Evolutionary conservation across 1,284 basidiomycete genomes (phyloP).

Genomic region (Melampsora larici-populina): DNA sequence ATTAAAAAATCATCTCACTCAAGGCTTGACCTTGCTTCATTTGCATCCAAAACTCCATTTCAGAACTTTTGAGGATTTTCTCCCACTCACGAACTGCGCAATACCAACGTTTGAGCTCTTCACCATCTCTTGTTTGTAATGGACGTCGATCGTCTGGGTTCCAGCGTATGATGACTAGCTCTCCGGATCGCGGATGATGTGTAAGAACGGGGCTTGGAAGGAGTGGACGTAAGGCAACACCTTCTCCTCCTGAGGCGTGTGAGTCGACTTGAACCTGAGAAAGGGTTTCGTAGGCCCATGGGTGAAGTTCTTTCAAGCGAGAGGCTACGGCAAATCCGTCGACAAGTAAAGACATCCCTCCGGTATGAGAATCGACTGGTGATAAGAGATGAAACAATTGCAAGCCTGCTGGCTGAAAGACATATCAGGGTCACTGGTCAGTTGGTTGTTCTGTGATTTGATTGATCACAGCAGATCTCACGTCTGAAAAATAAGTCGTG

Average conservation of each 20-base stretch:
- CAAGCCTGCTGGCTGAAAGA: constrained; percentile 74
- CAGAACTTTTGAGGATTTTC: constrained; percentile 67
- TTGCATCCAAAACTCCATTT: constrained; percentile 88
- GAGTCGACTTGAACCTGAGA: constrained; percentile 65
- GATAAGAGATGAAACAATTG: constrained; percentile 92
- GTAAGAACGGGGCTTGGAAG: constrained; percentile 56
- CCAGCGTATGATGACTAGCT: constrained; percentile 78
- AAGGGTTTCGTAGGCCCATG: constrained; percentile 69
- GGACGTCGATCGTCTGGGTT: constrained; percentile 92
- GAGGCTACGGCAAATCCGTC: constrained; percentile 91
- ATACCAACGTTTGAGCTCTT: constrained; percentile 62
- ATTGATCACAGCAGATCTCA: background rate
- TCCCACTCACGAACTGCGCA: constrained; percentile 77
- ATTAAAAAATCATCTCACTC: constrained; percentile 59
- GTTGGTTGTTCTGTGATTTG: background rate
- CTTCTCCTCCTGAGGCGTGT: constrained; percentile 65
- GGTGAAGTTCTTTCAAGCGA: constrained; percentile 69
- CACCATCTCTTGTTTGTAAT: constrained; percentile 20
- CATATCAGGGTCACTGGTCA: background rate
- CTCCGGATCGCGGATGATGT: constrained; percentile 64
- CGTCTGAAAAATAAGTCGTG: constrained; percentile 80
- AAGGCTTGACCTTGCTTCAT: constrained; percentile 79
- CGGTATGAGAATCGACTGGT: constrained; percentile 61
- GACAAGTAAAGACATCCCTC: constrained; percentile 83
- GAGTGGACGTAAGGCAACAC: constrained; percentile 64